Percentiles rank a stretch among this genome's conserved stretches.
Evolutionary conservation across 345 rosid species (phyloP).

Genomic region (Cardamine occulta): DNA sequence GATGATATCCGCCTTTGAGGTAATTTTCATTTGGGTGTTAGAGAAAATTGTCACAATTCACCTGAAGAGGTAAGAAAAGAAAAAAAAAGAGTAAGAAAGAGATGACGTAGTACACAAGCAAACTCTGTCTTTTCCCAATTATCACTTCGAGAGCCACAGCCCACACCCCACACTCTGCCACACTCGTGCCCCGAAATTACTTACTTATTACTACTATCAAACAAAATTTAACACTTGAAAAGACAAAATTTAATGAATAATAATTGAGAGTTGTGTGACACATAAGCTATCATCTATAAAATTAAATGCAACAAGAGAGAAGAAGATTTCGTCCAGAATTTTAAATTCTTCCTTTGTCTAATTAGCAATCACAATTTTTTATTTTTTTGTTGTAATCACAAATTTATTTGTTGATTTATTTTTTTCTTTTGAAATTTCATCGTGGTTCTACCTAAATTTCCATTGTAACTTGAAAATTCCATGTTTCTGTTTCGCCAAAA

Average conservation of each 20-base stretch:
- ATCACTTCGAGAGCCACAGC: constrained; percentile 28
- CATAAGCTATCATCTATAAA: constrained; percentile 24
- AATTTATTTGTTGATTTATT: neutral
- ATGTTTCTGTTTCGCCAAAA: neutral
- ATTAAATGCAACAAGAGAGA: constrained; percentile 19
- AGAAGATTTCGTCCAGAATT: constrained; percentile 13
- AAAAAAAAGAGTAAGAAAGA: constrained; percentile 14
- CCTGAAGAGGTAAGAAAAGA: constrained; percentile 22
- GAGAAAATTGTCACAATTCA: constrained; percentile 21
- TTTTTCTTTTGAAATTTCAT: neutral
- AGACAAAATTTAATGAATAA: constrained; percentile 22
- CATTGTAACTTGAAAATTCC: neutral
- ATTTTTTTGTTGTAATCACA: neutral
- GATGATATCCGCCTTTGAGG: neutral
- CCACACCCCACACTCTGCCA: constrained; percentile 19
- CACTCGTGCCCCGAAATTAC: constrained; percentile 31
- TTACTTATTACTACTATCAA: constrained; percentile 34
- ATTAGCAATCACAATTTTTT: neutral
- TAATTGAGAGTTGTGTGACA: constrained; percentile 31
- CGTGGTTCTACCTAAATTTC: neutral
- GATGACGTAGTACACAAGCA: constrained; percentile 37
- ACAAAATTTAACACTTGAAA: constrained; percentile 36
- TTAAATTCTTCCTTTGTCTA: too few relatives aligned
- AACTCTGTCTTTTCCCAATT: constrained; percentile 41
- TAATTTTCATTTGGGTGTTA: neutral